These are phyloP conservation scores for Silybum marianum DNA, from an alignment of 129 eudicot species.

Conservation along the genomic window DNA sequence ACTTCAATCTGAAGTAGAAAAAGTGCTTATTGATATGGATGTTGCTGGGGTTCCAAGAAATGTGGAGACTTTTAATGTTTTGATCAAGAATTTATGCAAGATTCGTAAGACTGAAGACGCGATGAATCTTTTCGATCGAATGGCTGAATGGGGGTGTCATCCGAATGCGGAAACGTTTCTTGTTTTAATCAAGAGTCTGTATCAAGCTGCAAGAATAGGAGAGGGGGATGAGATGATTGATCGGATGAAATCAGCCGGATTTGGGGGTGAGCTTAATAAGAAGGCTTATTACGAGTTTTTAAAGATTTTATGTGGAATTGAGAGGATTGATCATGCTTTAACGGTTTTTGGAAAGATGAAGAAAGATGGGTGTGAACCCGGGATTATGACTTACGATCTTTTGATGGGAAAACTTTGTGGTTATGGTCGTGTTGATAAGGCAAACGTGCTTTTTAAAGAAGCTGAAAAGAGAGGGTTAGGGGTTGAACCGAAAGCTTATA, in stretches of 20 bases:
- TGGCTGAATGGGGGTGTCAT: conserved; percentile 93
- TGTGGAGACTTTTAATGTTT: conserved; percentile 78
- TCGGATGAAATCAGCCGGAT: conserved; percentile 87
- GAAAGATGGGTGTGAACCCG: conserved; percentile 76
- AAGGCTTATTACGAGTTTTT: conserved; percentile 71
- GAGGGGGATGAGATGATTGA: conserved; percentile 98
- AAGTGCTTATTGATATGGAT: conserved; percentile 83
- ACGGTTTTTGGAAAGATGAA: conserved; percentile 76
- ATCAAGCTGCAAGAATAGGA: conserved; percentile 91
- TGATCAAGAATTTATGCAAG: conserved; percentile 74
- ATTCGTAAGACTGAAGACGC: conserved; percentile 75
- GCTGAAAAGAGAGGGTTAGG: conserved; percentile 63
- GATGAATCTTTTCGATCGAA: conserved; percentile 61
- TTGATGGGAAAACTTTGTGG: conserved; percentile 79
- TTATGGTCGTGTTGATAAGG: conserved; percentile 76
- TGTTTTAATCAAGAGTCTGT: conserved; percentile 71
- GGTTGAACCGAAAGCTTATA: conserved; percentile 62
- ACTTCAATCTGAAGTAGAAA: conserved; percentile 64
- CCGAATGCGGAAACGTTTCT: conserved; percentile 83
- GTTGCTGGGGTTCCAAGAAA: conserved; percentile 87
- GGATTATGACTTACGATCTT: conserved; percentile 76
- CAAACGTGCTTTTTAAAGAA: conserved; percentile 77
- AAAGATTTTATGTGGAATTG: conserved; percentile 82
- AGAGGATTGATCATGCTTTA: conserved; percentile 90
- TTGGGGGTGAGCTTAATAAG: conserved; percentile 57